phyloP scores from a whole-genome alignment of 139 green algal genomes.

The Penium margaritaceum region DNA sequence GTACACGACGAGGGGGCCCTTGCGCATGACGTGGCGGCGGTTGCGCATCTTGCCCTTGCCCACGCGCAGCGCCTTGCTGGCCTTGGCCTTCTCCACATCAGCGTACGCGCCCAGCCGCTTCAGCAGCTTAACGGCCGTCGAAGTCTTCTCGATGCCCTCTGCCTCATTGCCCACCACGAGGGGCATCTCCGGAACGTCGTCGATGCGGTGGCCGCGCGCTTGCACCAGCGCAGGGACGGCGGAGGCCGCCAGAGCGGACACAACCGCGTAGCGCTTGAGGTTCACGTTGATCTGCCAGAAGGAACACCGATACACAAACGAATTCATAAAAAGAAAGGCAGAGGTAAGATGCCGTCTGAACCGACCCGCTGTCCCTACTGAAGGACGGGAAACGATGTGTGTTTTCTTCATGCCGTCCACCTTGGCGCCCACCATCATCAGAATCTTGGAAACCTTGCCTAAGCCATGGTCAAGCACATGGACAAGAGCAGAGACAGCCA shows the following conservation, averaged over 20 bases:
- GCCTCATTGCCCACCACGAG: slow-evolving; percentile 81
- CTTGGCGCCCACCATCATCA: slow-evolving; percentile 81
- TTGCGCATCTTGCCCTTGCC: slow-evolving; percentile 99
- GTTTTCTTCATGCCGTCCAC: slow-evolving; percentile 83
- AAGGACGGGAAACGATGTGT: no score
- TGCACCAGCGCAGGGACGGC: slow-evolving; percentile 90
- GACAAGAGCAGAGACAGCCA: slow-evolving; percentile 86
- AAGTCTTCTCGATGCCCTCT: slow-evolving; percentile 85
- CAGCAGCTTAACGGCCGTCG: slow-evolving; percentile 76
- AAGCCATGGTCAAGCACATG: slow-evolving; percentile 91
- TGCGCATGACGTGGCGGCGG: slow-evolving; percentile 83
- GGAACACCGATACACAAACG: no score
- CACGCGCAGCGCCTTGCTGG: slow-evolving; percentile 67
- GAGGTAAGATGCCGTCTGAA: no score
- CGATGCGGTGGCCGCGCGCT: slow-evolving; percentile 88
- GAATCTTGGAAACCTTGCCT: slow-evolving; percentile 83
- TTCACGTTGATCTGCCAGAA: no score
- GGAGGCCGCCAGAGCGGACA: slow-evolving; percentile 85
- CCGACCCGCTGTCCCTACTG: no score
- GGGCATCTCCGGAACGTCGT: slow-evolving; percentile 88
- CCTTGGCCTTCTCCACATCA: slow-evolving; percentile 84
- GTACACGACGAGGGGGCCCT: slow-evolving; percentile 90
- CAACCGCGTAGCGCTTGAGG: slow-evolving; percentile 74
- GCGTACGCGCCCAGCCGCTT: slow-evolving; percentile 73
- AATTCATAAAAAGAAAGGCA: no score